Percentiles rank a stretch among this genome's conserved stretches.
Evolutionary conservation across 2,329 filamentous ascomycete genomes (phyloP).

Genomic region (Apiospora kogelbergensis): DNA sequence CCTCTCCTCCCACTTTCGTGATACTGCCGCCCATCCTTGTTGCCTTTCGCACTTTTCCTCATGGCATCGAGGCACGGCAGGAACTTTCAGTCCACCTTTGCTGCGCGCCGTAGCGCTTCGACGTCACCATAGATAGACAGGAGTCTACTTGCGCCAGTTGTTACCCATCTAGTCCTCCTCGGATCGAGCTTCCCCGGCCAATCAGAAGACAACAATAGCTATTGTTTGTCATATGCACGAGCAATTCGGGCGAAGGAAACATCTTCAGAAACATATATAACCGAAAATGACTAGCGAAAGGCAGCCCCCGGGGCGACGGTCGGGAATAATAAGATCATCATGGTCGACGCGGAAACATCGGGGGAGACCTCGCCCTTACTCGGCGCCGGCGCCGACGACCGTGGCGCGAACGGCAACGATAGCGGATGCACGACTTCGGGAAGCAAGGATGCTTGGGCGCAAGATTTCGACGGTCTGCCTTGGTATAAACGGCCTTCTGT

Average conservation of each 20-base stretch:
- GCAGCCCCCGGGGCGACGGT: not conserved
- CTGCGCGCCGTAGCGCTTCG: not conserved
- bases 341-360: slow-evolving; percentile 26
- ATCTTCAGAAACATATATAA: not conserved
- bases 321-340: slow-evolving; percentile 20
- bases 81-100: not conserved
- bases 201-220: not conserved
- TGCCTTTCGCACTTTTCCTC: not conserved
- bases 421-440: not conserved
- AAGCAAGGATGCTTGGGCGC: slow-evolving; percentile 42
- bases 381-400: slow-evolving; percentile 25
- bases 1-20: not conserved
- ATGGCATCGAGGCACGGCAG: slow-evolving; percentile 2
- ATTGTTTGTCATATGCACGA: not conserved
- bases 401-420: slow-evolving; percentile 18
- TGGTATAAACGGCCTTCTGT: slow-evolving; percentile 66
- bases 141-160: not conserved
- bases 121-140: not conserved
- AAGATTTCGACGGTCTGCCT: slow-evolving; percentile 60
- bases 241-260: not conserved
- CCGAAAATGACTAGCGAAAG: slow-evolving; percentile 2
- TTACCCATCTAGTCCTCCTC: not conserved
- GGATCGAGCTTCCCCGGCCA: not conserved
- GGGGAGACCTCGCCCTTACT: slow-evolving; percentile 41
- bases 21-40: not conserved